A percentile compares a stretch with the other conserved stretches of the same genome.
Conservation (phyloP, 1,284 basidiomycete genomes). For the Heterobasidion occidentale region DNA sequence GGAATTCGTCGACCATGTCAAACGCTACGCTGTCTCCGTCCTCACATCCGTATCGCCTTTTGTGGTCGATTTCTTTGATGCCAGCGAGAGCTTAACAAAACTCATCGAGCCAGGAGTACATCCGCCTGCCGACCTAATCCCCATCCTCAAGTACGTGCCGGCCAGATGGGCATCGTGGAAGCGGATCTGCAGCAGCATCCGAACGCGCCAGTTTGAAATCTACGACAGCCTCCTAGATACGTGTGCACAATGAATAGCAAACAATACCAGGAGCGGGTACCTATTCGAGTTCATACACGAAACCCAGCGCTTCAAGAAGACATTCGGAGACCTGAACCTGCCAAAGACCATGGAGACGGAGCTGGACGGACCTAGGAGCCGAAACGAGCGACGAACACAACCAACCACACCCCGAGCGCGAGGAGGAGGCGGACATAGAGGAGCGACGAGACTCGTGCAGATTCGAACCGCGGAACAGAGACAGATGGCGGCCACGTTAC, state of each 20-base stretch:
- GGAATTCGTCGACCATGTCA: conserved; percentile 20
- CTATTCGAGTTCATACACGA: no score
- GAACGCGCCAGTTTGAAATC: conserved; percentile 15
- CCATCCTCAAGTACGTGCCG: conserved; percentile 25
- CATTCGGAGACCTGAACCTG: no score
- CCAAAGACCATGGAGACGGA: no score
- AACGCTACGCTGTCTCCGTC: conserved; percentile 20
- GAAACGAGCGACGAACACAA: no score
- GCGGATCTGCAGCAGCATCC: conserved; percentile 13
- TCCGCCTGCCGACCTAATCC: conserved; percentile 27
- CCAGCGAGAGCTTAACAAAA: conserved; percentile 12
- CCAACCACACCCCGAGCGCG: no score
- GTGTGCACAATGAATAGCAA: not conserved
- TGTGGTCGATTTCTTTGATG: conserved; percentile 17
- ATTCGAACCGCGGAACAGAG: no score
- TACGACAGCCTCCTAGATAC: conserved; percentile 16
- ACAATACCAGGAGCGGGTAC: not conserved
- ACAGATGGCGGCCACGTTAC: no score
- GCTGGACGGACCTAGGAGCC: no score
- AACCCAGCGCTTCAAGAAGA: no score
- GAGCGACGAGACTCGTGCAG: no score
- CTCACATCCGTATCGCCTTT: conserved; percentile 21
- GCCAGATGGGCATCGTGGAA: conserved; percentile 26
- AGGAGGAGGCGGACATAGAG: no score
- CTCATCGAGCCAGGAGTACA: conserved; percentile 21